phyloP scores from a whole-genome alignment of 2,329 filamentous ascomycete species.

The Verticillium nonalfalfae region DNA sequence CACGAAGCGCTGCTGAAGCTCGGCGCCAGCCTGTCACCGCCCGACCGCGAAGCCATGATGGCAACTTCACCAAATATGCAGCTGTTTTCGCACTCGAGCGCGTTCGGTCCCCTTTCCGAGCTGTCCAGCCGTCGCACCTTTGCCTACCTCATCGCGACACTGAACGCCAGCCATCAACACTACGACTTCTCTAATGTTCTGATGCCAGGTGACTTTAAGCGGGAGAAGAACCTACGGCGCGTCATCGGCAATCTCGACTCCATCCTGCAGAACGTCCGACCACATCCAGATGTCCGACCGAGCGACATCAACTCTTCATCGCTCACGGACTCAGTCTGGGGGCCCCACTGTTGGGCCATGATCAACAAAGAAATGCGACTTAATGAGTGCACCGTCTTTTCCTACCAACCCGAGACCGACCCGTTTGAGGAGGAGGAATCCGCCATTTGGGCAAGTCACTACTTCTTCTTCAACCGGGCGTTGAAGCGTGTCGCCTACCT shows the following conservation, averaged over 20 bases:
- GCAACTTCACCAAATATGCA: conserved; percentile 54
- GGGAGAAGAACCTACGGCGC: conserved; percentile 70
- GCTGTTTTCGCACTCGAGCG: conserved; percentile 71
- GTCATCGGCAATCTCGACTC: conserved; percentile 87
- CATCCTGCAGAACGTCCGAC: conserved; percentile 79
- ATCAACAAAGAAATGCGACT: conserved; percentile 94
- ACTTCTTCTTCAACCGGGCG: conserved; percentile 95
- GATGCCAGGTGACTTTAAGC: conserved; percentile 82
- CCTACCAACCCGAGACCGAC: conserved; percentile 82
- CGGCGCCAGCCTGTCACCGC: conserved; percentile 80
- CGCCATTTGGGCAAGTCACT: conserved; percentile 91
- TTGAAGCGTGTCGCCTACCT: conserved; percentile 91
- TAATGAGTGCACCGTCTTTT: conserved; percentile 82
- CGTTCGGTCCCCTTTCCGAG: conserved; percentile 86
- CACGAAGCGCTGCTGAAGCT: conserved; percentile 83
- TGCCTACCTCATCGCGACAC: conserved; percentile 90
- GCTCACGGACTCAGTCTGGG: conserved; percentile 61
- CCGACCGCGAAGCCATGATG: conserved; percentile 65
- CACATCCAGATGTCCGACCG: conserved; percentile 43
- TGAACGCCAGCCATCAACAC: conserved; percentile 85
- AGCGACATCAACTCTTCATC: conserved; percentile 31
- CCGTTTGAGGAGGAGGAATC: conserved; percentile 89
- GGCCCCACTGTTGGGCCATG: conserved; percentile 83
- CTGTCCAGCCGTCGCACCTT: conserved; percentile 86
- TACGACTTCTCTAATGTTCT: conserved; percentile 96